Evolutionary conservation across 2,329 filamentous ascomycete genomes (phyloP).

Genomic region (Polytolypa hystricis): DNA sequence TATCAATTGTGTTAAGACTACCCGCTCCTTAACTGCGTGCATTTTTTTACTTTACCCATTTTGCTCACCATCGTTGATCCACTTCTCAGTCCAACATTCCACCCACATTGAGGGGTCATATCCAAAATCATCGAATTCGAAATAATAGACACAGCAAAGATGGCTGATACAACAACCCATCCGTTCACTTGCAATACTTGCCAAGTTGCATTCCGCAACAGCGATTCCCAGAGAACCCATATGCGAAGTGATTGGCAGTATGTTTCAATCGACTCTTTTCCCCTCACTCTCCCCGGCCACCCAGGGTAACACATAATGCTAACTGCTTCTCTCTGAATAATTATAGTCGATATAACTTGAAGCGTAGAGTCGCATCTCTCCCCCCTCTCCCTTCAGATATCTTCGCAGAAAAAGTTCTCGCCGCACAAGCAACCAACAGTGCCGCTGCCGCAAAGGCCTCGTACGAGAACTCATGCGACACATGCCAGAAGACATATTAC

Average conservation of each 20-base stretch:
- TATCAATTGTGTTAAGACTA: too few species aligned
- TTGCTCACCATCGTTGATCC: too few species aligned
- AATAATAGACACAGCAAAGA: too few species aligned
- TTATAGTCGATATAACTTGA: constrained; percentile 82
- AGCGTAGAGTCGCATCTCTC: constrained; percentile 47
- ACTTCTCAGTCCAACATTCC: too few species aligned
- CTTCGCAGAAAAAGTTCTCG: constrained; percentile 91
- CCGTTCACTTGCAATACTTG: constrained; percentile 98
- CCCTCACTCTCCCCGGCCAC: constrained; percentile 3
- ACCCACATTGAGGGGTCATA: too few species aligned
- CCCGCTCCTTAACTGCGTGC: too few species aligned
- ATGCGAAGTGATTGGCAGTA: constrained; percentile 99
- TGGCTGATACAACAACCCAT: constrained; percentile 54
- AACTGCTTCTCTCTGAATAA: too few species aligned
- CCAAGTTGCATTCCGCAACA: constrained; percentile 89
- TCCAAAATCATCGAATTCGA: too few species aligned
- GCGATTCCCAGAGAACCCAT: constrained; percentile 83
- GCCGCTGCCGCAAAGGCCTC: constrained; percentile 80
- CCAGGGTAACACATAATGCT: constrained; percentile 5
- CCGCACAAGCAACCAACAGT: constrained; percentile 72
- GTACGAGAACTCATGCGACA: constrained; percentile 71
- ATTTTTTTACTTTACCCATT: too few species aligned
- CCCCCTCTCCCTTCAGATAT: constrained; percentile 85
- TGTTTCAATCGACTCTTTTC: constrained; percentile 30
- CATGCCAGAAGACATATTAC: constrained; percentile 86